Conservation (phyloP, 1,284 basidiomycete species). For the Marasmius oreades region DNA sequence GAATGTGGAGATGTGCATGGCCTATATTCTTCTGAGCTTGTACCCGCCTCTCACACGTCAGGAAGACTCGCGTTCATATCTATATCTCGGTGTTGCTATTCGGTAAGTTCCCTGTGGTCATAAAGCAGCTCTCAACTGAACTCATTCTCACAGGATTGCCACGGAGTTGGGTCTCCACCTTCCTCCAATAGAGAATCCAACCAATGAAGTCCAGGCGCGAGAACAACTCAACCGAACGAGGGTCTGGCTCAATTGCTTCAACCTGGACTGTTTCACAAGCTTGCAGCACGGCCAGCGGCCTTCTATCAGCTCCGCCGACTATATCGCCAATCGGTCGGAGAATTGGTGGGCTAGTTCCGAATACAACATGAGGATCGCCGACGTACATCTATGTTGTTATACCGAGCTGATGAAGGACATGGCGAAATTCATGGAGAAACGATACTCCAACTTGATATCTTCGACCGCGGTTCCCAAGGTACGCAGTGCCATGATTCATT, state of each 20-base stretch:
- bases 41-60: constrained; percentile 73
- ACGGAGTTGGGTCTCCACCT: constrained; percentile 82
- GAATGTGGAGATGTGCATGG: constrained; percentile 71
- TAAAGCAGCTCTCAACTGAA: background rate
- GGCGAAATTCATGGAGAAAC: background rate
- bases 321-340: constrained; percentile 68
- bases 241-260: constrained; percentile 85
- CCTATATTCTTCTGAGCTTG: constrained; percentile 68
- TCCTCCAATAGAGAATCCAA: constrained; percentile 62
- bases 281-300: constrained; percentile 82
- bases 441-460: background rate
- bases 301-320: constrained; percentile 69
- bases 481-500: background rate
- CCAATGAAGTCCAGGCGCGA: constrained; percentile 71
- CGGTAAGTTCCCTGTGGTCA: constrained; percentile 43
- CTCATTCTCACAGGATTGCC: constrained; percentile 52
- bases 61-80: constrained; percentile 79
- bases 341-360: constrained; percentile 71
- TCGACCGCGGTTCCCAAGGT: background rate
- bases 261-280: constrained; percentile 76
- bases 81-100: constrained; percentile 77
- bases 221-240: constrained; percentile 83
- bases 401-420: constrained; percentile 62
- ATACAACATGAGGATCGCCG: constrained; percentile 67
- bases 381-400: constrained; percentile 74